Base-by-base conservation (phyloP, 108 stramenopile species). In the Fistulifera pelliculosa region DNA sequence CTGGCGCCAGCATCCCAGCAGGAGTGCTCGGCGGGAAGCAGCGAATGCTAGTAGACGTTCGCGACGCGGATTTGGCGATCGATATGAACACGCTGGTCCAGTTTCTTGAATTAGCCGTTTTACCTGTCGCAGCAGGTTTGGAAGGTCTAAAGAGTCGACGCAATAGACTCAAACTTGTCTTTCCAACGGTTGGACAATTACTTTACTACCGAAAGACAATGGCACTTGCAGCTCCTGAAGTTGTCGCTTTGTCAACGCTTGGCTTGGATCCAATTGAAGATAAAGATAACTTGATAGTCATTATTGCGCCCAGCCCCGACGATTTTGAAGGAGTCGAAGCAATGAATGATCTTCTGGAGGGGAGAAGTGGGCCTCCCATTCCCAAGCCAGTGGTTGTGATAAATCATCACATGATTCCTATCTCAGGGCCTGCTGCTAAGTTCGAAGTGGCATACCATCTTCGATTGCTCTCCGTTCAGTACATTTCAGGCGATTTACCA, bases 1-100 rank as follows among this genome's bases (percentile, higher is more conserved):
- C 92, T 26, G 92, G 92, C 3, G 74, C 83, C 17, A 79, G 87
- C 28, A 87, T 88, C 43, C 58, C 90, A 1, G 82, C 83, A 10
- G 87, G 75, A 2, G 70, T 90, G 68, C 60, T 93, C 7, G 85
- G 71, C 19, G 92, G 92, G 18, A 86, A 93, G 55, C 77, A 85
- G 54, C 70, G 92, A n/a, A 85, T 93, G 85, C 35, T 93, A 47
- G 86, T 93, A 10, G 92, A 93, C 67, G 86, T 93, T n/a, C 69
- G 87, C 4, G 92, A 93, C 74, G 83, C 87, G 13, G 92, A 93
- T 51, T 65, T 93, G 25, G 79, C 73, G 21, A 60, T 66, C 25
- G 83, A 93, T 69, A 74, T 77, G 5, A 71, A 83, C 28, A 66
- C 80, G 13, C 68, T 93, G 58, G 84, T 89, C 2, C 85, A 93